Base-by-base conservation (phyloP, 108 stramenopile genomes). In the Cyclostephanos invisitatus region DNA sequence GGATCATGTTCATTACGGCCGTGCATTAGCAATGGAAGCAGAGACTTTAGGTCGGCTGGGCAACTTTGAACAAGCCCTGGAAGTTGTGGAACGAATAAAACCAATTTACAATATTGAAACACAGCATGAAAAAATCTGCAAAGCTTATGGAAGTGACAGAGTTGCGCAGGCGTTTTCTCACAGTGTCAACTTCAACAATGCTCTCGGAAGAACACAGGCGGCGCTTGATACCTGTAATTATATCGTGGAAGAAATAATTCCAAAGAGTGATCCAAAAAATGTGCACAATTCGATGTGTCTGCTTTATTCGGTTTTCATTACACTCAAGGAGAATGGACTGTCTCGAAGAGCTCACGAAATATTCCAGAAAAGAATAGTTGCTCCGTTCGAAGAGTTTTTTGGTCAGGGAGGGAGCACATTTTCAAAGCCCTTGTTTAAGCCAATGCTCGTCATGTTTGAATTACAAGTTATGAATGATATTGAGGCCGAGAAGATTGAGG, bases 1-100 rank as follows among this genome's bases (percentile, higher is more conserved):
- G 17, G 84, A 88, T 67, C 80, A 83, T 22, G 57, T 89, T 21
- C 85, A 89, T 67, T 79, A 75, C 28, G 75, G 84, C 10, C 84
- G 84, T 47, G 87, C 90, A 21, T 47, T 91, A 28, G 82, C 85
- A 37, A 83, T 89, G 78, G 73, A 89, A 65, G 84, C 78, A 10
- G 86, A 87, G 46, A 83, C 85, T 55, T 74, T 77, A 20, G 81
- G 68, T 20, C 83, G 85, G 6, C 51, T 80, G 38, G 84, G 86
- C 0, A 64, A 79, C 15, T 77, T 84, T 49, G 78, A 84, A 40
- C 57, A 78, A 63, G 90, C 90, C 2, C n/a, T 91, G 3, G 78
- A 82, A 21, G 50, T 70, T 29, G 60, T 83, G 24, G 60, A 83
- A 32, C 50, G 40, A 47, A 72, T 87, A 35, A 61, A 81, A 51